phyloP scores from a whole-genome alignment of 2,329 filamentous ascomycete species.

The Aspergillus neoniger region DNA sequence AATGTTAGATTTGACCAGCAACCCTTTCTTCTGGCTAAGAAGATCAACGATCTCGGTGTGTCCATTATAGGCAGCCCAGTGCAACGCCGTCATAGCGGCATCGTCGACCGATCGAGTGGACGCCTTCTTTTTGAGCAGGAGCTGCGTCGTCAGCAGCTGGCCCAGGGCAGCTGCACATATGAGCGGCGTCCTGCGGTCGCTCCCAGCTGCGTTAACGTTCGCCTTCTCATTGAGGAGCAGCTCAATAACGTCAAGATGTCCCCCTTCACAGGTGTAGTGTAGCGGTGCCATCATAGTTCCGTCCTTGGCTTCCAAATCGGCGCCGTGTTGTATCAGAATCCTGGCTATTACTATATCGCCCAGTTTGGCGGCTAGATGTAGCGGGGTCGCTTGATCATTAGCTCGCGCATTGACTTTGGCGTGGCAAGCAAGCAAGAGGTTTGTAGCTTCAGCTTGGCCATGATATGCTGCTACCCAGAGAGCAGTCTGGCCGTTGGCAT shows the following conservation, averaged over 20 bases:
- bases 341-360: slow-evolving; percentile 37
- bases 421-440: slow-evolving; percentile 32
- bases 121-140: slow-evolving; percentile 37
- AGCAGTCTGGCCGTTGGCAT: slow-evolving; percentile 36
- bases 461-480: slow-evolving; percentile 39
- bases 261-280: slow-evolving; percentile 38
- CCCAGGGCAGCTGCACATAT: slow-evolving; percentile 40
- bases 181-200: slow-evolving; percentile 38
- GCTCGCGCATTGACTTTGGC: slow-evolving; percentile 41
- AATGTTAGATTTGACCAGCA: slow-evolving; percentile 29
- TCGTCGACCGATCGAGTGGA: slow-evolving; percentile 31
- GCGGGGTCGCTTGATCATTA: slow-evolving; percentile 34
- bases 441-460: slow-evolving; percentile 36
- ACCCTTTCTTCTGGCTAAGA: slow-evolving; percentile 33
- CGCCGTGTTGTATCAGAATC: slow-evolving; percentile 35
- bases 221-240: slow-evolving; percentile 36
- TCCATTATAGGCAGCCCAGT: slow-evolving; percentile 43
- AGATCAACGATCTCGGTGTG: slow-evolving; percentile 39
- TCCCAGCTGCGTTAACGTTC: slow-evolving; percentile 35
- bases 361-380: slow-evolving; percentile 38
- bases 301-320: slow-evolving; percentile 42
- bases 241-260: slow-evolving; percentile 29
- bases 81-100: slow-evolving; percentile 39
- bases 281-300: slow-evolving; percentile 38
- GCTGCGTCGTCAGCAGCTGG: slow-evolving; percentile 27